Conservation (phyloP, 2,329 filamentous ascomycete genomes). For the Aspergillus uvarum region DNA sequence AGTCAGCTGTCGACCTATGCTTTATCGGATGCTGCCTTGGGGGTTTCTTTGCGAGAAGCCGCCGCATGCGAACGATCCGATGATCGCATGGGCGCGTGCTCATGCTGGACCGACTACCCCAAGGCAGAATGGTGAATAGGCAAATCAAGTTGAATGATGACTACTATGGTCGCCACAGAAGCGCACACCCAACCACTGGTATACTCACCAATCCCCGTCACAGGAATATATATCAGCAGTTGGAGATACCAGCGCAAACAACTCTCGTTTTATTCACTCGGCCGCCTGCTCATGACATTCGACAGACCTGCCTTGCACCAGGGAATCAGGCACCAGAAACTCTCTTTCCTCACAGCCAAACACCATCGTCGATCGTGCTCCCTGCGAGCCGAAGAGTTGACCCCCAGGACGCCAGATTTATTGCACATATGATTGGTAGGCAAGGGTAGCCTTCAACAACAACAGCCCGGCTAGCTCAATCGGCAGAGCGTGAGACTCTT, state of each 20-base stretch:
- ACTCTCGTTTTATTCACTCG: too few relatives aligned
- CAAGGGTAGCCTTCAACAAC: neutral
- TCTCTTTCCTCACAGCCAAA: neutral
- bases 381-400: neutral
- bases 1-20: neutral
- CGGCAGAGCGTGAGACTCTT: slow-evolving; percentile 54
- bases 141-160: neutral
- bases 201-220: too few relatives aligned
- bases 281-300: too few relatives aligned
- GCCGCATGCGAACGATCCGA: neutral
- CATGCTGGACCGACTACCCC: neutral
- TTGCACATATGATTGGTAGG: neutral
- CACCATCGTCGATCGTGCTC: neutral
- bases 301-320: neutral
- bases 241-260: too few relatives aligned
- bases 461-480: slow-evolving; percentile 52
- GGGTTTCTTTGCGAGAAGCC: neutral
- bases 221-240: too few relatives aligned
- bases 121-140: neutral
- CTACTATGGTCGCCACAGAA: neutral
- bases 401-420: too few relatives aligned
- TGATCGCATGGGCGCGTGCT: neutral
- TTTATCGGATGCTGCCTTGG: neutral
- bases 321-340: neutral
- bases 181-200: too few relatives aligned